Conservation (phyloP, 176 grass and related monocot genomes). For the Olyra latifolia region DNA sequence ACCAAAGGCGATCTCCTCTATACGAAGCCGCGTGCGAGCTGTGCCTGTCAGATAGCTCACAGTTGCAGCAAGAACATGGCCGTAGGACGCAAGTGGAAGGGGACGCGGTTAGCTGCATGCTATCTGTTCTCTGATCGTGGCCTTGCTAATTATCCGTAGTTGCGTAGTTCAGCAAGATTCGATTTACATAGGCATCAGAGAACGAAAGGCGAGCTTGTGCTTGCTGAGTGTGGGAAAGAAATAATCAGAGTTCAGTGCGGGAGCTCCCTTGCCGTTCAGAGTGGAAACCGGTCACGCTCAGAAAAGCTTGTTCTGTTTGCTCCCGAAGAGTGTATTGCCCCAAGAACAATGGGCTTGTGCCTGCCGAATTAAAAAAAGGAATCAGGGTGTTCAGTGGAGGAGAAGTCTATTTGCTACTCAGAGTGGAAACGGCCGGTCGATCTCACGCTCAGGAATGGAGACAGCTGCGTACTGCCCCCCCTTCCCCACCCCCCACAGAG, state of each 20-base stretch:
- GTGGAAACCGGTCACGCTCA: not conserved
- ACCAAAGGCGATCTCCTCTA: not conserved
- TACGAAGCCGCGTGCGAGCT: not conserved
- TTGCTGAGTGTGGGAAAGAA: not conserved
- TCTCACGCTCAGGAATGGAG: too few species aligned
- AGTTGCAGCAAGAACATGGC: not conserved
- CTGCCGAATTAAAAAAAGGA: too few species aligned
- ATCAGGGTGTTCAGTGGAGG: too few species aligned
- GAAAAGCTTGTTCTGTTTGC: not conserved
- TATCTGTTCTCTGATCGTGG: not conserved
- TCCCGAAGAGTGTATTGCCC: not conserved
- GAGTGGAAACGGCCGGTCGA: too few species aligned
- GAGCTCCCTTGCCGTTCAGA: not conserved
- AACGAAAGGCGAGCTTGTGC: not conserved
- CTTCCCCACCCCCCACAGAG: too few species aligned
- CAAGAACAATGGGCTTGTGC: not conserved
- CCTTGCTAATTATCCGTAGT: not conserved
- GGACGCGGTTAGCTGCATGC: not conserved
- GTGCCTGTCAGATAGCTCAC: not conserved
- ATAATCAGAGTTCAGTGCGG: not conserved
- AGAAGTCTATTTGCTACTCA: too few species aligned
- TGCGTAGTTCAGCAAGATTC: not conserved
- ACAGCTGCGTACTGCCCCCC: too few species aligned
- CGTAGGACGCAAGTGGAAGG: not conserved
- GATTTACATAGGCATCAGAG: not conserved